Evolutionary conservation across 176 grass and related monocot genomes (phyloP).

Genomic region (Cenchrus fungigraminus): DNA sequence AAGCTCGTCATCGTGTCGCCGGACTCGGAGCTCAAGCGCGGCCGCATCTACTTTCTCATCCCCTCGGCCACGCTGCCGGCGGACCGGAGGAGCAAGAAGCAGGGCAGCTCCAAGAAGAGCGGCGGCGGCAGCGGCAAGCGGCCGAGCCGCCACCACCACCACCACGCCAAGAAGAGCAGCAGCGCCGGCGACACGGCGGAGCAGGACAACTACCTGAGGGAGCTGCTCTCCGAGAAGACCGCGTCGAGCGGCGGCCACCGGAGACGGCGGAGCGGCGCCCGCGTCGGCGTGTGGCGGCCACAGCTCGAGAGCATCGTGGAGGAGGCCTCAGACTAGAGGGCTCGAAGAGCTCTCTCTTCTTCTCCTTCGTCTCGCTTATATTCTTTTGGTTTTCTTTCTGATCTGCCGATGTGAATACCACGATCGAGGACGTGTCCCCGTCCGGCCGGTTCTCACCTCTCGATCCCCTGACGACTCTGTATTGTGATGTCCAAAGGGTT

Average conservation of each 20-base stretch:
- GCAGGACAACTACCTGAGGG: constrained; percentile 73
- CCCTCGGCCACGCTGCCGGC: constrained; percentile 61
- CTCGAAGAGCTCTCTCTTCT: constrained; percentile 34
- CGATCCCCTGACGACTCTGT: constrained; percentile 38
- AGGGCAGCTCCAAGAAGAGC: constrained; percentile 46
- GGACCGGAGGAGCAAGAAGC: constrained; percentile 56
- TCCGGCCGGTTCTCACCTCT: constrained; percentile 26
- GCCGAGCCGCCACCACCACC: constrained; percentile 6
- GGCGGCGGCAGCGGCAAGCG: constrained; percentile 17
- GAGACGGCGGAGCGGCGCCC: constrained; percentile 55
- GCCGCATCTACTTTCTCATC: constrained; percentile 93
- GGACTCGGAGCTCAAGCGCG: constrained; percentile 86
- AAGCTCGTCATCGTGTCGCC: constrained; percentile 83
- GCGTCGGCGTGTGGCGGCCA: constrained; percentile 77
- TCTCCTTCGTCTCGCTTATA: constrained; percentile 33
- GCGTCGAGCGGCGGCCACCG: constrained; percentile 40
- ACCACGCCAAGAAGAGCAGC: constrained; percentile 41
- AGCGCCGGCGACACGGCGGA: constrained; percentile 37
- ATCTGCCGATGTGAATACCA: constrained; percentile 53
- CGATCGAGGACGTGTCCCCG: constrained; percentile 27
- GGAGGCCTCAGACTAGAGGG: constrained; percentile 49
- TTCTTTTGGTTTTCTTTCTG: constrained; percentile 42
- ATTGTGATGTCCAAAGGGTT: constrained; percentile 36
- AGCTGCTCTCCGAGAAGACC: constrained; percentile 66
- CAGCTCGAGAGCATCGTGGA: constrained; percentile 86